Conservation (phyloP, 78 protist species). For the Chrysochromulina parva region DNA sequence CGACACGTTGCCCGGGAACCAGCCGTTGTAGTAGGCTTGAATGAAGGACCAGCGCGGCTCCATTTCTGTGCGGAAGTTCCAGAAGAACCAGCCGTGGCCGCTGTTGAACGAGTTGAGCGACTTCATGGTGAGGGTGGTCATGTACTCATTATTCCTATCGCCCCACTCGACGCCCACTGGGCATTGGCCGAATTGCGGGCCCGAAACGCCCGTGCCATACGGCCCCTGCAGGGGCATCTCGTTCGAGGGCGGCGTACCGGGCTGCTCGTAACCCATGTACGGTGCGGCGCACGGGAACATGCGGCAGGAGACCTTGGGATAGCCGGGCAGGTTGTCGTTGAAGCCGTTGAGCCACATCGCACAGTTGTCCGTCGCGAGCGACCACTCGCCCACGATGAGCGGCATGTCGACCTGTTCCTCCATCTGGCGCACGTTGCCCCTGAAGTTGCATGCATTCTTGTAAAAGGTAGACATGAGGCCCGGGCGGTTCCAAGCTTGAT, state of each 20-base stretch:
- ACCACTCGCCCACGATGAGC: constrained; percentile 11
- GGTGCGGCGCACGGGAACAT: neutral
- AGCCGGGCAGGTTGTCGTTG: constrained; percentile 26
- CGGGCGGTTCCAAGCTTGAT: neutral
- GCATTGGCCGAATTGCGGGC: neutral
- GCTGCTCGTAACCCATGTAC: constrained; percentile 3
- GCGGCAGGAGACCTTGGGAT: neutral
- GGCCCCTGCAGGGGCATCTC: neutral
- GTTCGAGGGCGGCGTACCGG: neutral
- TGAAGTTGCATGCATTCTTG: neutral
- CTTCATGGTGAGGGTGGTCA: neutral
- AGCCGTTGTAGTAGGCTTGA: neutral
- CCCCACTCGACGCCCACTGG: neutral
- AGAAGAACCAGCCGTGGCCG: neutral
- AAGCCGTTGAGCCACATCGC: constrained; percentile 30
- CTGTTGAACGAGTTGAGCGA: neutral
- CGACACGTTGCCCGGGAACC: neutral
- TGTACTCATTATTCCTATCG: neutral
- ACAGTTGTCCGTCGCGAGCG: constrained; percentile 25
- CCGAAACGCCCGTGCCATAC: neutral
- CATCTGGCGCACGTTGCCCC: neutral
- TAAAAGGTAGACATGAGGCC: neutral
- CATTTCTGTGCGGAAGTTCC: constrained; percentile 17
- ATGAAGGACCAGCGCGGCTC: neutral
- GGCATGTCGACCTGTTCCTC: neutral